Base-by-base conservation (phyloP, 768 basidiomycete genomes). In the Leccinum barrowsii region DNA sequence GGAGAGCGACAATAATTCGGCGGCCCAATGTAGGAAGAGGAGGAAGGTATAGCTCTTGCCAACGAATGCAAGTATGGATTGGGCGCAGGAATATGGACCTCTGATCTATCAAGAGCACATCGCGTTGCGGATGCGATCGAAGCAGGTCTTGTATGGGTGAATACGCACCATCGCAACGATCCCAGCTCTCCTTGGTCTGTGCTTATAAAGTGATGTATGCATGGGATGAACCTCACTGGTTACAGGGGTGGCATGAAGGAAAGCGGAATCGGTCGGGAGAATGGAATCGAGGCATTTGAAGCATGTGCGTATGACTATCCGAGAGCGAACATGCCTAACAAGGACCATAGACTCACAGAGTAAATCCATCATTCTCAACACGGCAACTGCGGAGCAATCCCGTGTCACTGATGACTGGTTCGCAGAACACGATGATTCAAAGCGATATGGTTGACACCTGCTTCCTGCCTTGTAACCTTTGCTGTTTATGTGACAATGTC, bases 191-290 rank as follows among this genome's bases (percentile, higher is more conserved):
- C 92, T 42, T 94, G 92, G 92, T 90, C 50, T 30, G 62, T 65
- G 53, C 55, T 37, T 19, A 42, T 58, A 12, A 47, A 22, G 4
- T 46, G 21, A 24, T 7, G 34, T 17, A 28, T 19, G 30, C 24
- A 24, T 48, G 49, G 26, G 12, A 51, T 50, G 47, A 70, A 66
- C n/a, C 11, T n/a, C 5, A 8, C 28, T 30, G 21, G 35, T 50
- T n/a, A 28, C 60, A 89, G 89, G 90, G 91, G 91, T 19, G 91
- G 91, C 6, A 90, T 92, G 90, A 92, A 93, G 70, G 87, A 89
- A 62, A 93, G 91, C 65, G 92, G 92, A 2, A 87, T 92, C 54
- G 92, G 92, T 5, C 74, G 92, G 57, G 92, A 94, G 68, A 94
- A 94, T 62, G 92, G 92, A 1, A 57, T 89, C 4, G 92, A 93